phyloP scores from a whole-genome alignment of 352 stramenopile genomes.

The Phytophthora cactorum region DNA sequence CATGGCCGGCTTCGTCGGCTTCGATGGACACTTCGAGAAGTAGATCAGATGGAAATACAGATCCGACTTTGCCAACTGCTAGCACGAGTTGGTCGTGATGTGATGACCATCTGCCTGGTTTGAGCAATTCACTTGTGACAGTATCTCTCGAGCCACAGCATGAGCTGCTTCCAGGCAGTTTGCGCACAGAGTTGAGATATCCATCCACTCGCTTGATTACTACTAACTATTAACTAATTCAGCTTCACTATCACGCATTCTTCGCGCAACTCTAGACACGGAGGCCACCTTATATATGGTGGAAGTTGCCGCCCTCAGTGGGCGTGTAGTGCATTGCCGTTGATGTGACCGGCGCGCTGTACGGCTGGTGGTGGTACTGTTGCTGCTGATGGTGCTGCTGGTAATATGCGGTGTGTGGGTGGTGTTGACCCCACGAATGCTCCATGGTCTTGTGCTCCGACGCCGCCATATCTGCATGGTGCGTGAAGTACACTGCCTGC shows the following conservation, averaged over 20 bases:
- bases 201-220: conserved; percentile 31
- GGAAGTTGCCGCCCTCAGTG: conserved; percentile 18
- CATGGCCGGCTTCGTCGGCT: conserved; percentile 92
- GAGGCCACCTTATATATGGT: conserved; percentile 30
- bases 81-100: conserved; percentile 11
- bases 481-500: conserved; percentile 28
- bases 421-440: conserved; percentile 35
- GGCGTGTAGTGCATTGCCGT: conserved; percentile 21
- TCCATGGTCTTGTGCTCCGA: conserved; percentile 37
- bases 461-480: conserved; percentile 14
- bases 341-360: conserved; percentile 13
- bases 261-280: conserved; percentile 17
- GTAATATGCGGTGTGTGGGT: conserved; percentile 15
- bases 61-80: conserved; percentile 22
- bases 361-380: conserved; percentile 3
- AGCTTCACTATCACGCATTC: conserved; percentile 28
- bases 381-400: conserved; percentile 20
- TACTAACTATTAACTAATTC: conserved; percentile 41
- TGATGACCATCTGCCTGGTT: conserved; percentile 15
- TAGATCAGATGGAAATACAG: conserved; percentile 45
- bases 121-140: conserved; percentile 7
- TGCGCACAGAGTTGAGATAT: conserved; percentile 3
- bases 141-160: not conserved
- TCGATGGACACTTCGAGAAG: conserved; percentile 93
- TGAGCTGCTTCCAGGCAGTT: conserved; percentile 5